Percentiles rank a stretch among this genome's conserved stretches.
Evolutionary conservation across 495 filamentous ascomycete species (phyloP).

Genomic region (Annulohypoxylon moriforme): DNA sequence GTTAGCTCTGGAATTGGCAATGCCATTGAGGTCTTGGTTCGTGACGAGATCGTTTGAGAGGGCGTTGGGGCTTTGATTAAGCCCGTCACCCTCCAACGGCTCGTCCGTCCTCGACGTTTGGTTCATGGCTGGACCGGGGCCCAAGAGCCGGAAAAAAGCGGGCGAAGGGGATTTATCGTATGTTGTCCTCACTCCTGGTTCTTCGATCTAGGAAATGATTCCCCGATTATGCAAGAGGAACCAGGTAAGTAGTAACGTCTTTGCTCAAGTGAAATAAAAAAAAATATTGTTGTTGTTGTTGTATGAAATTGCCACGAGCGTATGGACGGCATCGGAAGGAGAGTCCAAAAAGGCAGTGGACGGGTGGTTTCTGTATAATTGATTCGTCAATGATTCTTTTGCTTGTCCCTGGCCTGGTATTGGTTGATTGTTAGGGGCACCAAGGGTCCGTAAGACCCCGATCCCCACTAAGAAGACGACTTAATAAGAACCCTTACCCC

Average conservation of each 20-base stretch:
- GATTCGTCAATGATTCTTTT: slow-evolving; percentile 27
- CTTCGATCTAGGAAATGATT: not conserved
- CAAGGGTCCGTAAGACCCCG: not conserved
- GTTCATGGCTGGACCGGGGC: slow-evolving; percentile 57
- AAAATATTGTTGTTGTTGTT: slow-evolving; percentile 7
- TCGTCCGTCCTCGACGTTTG: slow-evolving; percentile 67
- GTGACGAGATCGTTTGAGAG: slow-evolving; percentile 67
- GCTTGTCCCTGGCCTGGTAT: not conserved
- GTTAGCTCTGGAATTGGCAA: slow-evolving; percentile 62
- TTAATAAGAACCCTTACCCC: slow-evolving; percentile 25
- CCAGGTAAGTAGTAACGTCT: not conserved
- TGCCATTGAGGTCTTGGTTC: slow-evolving; percentile 67
- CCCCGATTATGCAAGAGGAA: not conserved
- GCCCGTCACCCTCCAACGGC: slow-evolving; percentile 59
- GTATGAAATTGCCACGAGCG: not conserved
- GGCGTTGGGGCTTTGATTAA: slow-evolving; percentile 68
- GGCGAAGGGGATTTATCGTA: slow-evolving; percentile 13
- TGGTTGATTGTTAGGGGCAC: not conserved
- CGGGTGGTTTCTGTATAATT: slow-evolving; percentile 20
- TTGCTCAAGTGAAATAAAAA: slow-evolving; percentile 1
- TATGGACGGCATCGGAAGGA: slow-evolving; percentile 18
- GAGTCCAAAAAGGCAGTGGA: slow-evolving; percentile 21
- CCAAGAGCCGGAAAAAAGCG: not conserved
- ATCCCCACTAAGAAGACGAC: slow-evolving; percentile 1
- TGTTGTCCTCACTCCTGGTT: slow-evolving; percentile 1